These are phyloP conservation scores for Claviceps sp. DNA, from an alignment of 2,329 filamentous ascomycete genomes.

Conservation along the genomic window DNA sequence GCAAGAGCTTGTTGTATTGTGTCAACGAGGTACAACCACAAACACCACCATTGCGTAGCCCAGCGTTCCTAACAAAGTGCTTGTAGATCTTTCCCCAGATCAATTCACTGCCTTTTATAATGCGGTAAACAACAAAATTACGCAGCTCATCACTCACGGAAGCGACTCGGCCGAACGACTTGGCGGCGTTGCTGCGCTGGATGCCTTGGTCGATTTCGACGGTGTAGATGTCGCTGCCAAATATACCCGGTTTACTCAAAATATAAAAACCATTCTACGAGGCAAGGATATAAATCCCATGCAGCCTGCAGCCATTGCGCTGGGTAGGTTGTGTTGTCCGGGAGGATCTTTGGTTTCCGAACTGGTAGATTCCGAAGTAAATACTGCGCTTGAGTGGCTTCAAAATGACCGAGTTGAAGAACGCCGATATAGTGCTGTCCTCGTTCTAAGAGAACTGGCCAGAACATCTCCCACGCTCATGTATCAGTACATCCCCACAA, in stretches of 20 bases:
- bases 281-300: constrained; percentile 87
- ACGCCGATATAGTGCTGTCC: constrained; percentile 80
- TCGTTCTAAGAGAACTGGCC: constrained; percentile 81
- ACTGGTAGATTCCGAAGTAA: constrained; percentile 91
- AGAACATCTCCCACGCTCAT: constrained; percentile 89
- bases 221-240: constrained; percentile 88
- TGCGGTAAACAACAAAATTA: constrained; percentile 42
- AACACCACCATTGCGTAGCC: not conserved
- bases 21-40: constrained; percentile 35
- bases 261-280: constrained; percentile 73
- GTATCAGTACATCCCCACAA: constrained; percentile 87
- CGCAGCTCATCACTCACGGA: constrained; percentile 64
- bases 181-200: constrained; percentile 82
- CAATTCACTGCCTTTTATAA: constrained; percentile 54
- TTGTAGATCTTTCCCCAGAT: constrained; percentile 61
- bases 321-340: constrained; percentile 82
- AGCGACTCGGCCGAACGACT: constrained; percentile 79
- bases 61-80: not conserved
- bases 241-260: constrained; percentile 86
- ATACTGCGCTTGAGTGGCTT: constrained; percentile 91
- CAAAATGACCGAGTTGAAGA: constrained; percentile 92
- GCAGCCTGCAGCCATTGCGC: constrained; percentile 74
- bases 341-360: constrained; percentile 91
- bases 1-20: constrained; percentile 39
- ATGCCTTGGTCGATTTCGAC: constrained; percentile 90